Evolutionary conservation across 768 basidiomycete genomes (phyloP).

Genomic region (Pisolithus marmoratus): DNA sequence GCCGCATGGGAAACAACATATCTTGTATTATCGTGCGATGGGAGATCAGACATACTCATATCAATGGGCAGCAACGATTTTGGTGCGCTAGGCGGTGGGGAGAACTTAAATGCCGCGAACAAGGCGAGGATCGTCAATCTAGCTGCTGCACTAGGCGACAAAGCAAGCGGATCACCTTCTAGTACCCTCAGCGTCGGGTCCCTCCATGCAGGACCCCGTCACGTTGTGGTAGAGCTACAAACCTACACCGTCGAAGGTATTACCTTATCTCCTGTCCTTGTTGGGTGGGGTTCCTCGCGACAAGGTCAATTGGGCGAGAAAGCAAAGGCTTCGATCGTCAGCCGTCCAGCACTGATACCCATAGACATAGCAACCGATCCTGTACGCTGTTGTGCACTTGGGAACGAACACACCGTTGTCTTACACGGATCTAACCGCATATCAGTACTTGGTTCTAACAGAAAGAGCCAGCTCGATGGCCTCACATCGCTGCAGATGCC

Average conservation of each 20-base stretch:
- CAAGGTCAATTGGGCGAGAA: conserved; percentile 76
- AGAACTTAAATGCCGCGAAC: conserved; percentile 9
- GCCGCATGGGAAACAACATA: conserved; percentile 86
- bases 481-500: conserved; percentile 17
- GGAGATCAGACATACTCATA: conserved; percentile 48
- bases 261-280: conserved; percentile 29
- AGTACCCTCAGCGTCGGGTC: conserved; percentile 32
- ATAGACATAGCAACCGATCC: conserved; percentile 24
- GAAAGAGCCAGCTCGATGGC: conserved; percentile 59
- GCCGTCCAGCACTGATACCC: conserved; percentile 30
- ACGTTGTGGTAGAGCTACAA: conserved; percentile 50
- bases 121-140: conserved; percentile 9
- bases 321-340: conserved; percentile 3
- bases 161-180: conserved; percentile 22
- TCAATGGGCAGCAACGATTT: conserved; percentile 85
- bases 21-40: conserved; percentile 47
- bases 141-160: conserved; percentile 28
- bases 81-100: conserved; percentile 67
- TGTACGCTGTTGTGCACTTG: conserved; percentile 33
- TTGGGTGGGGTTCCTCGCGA: conserved; percentile 81
- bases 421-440: conserved; percentile 42
- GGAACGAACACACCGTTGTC: conserved; percentile 50
- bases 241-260: conserved; percentile 16
- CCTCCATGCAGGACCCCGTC: conserved; percentile 64
- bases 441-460: conserved; percentile 59